A percentile compares a stretch with the other conserved stretches of the same genome.
phyloP scores from a whole-genome alignment of 306 rosid species.

The Cucurbita maxima region DNA sequence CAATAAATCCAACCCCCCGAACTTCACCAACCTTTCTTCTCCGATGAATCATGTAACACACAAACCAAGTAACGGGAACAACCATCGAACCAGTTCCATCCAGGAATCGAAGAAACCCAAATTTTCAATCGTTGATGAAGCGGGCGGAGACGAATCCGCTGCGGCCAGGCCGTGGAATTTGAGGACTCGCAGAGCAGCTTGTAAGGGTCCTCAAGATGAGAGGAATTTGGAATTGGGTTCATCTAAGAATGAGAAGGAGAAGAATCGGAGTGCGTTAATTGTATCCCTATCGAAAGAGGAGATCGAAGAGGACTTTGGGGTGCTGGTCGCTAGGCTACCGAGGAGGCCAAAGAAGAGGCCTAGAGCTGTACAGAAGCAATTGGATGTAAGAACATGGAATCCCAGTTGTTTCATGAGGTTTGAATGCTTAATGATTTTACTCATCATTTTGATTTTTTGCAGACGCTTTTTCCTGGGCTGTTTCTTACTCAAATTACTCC shows the following conservation, averaged over 20 bases:
- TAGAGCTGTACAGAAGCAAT: slow-evolving; percentile 32
- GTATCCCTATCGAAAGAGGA: slow-evolving; percentile 34
- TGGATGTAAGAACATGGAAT: slow-evolving; percentile 28
- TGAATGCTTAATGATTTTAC: not conserved
- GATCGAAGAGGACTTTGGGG: slow-evolving; percentile 37
- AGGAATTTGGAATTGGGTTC: slow-evolving; percentile 15
- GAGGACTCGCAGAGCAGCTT: slow-evolving; percentile 47
- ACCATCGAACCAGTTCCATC: slow-evolving; percentile 1
- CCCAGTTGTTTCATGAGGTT: not conserved
- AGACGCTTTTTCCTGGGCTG: slow-evolving; percentile 38
- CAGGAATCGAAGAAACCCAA: slow-evolving; percentile 25
- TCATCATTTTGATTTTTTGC: slow-evolving; percentile 3
- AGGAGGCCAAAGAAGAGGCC: slow-evolving; percentile 46
- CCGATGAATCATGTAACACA: slow-evolving; percentile 1
- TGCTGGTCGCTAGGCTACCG: slow-evolving; percentile 27
- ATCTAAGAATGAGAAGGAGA: slow-evolving; percentile 12
- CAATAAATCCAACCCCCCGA: not conserved
- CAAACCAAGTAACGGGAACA: slow-evolving; percentile 1
- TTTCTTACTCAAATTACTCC: slow-evolving; percentile 27
- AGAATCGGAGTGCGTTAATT: slow-evolving; percentile 16
- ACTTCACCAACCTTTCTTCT: not conserved
- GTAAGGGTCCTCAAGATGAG: slow-evolving; percentile 28
- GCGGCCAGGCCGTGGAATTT: slow-evolving; percentile 39
- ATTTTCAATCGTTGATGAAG: slow-evolving; percentile 18
- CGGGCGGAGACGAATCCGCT: slow-evolving; percentile 8